A percentile compares a stretch with the other conserved stretches of the same genome.
Conservation (phyloP, 140 eudicot genomes). For the Senecio squalidus region DNA sequence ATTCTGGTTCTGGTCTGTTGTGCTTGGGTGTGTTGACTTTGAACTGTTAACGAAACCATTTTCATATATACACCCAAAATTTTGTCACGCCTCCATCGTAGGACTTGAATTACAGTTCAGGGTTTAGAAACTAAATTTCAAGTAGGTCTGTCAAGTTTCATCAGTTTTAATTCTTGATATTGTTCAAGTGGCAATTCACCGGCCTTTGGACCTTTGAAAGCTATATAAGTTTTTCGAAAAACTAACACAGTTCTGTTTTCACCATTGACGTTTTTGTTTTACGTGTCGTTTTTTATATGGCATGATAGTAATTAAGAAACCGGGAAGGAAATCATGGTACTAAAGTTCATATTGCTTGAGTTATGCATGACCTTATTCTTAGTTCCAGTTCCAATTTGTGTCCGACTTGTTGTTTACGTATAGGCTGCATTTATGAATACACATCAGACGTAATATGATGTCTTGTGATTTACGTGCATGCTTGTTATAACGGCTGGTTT, state of each 20-base stretch:
- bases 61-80: too few relatives aligned
- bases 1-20: too few relatives aligned
- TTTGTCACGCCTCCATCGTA: too few relatives aligned
- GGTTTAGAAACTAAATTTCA: conserved; percentile 3
- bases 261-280: neutral
- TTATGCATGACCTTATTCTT: neutral
- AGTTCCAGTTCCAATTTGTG: neutral
- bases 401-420: neutral
- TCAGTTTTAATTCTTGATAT: neutral
- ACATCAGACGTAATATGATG: neutral
- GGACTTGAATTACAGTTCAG: neutral
- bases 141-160: neutral
- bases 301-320: neutral
- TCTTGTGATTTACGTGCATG: neutral
- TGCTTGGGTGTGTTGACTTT: too few relatives aligned
- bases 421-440: conserved; percentile 3
- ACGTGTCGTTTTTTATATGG: neutral
- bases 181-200: neutral
- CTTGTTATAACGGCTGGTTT: conserved; percentile 6
- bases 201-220: neutral
- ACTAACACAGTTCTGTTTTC: neutral
- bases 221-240: neutral
- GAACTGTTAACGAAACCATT: too few relatives aligned
- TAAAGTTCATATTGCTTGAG: neutral
- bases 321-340: conserved; percentile 1